phyloP scores from a whole-genome alignment of 495 filamentous ascomycete species.

The Aspergillus bertholletiae region DNA sequence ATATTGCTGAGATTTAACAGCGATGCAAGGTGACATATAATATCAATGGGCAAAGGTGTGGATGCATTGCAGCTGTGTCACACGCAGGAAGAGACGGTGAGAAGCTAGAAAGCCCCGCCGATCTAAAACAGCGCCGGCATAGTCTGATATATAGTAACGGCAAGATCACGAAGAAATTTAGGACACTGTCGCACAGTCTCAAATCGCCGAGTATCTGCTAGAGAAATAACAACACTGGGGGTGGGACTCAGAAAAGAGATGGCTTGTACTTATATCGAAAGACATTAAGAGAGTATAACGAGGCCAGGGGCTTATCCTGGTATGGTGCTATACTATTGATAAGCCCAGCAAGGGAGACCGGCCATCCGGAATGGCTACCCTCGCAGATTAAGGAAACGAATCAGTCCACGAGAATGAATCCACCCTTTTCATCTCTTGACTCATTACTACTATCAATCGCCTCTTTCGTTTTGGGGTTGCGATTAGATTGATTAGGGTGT shows the following conservation, averaged over 20 bases:
- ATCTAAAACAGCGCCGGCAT: neutral
- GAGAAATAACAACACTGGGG: neutral
- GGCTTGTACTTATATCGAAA: neutral
- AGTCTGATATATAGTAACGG: neutral
- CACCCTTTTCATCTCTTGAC: neutral
- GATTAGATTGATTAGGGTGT: neutral
- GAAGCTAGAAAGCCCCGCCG: neutral
- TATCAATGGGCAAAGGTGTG: too few species aligned
- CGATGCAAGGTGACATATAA: too few species aligned
- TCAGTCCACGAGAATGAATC: too few species aligned
- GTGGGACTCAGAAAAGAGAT: neutral
- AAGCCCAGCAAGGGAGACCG: neutral
- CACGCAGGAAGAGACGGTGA: slow-evolving; percentile 20
- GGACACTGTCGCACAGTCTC: too few species aligned
- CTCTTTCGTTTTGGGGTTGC: neutral
- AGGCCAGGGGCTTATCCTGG: neutral
- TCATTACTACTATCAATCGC: neutral
- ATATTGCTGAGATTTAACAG: too few species aligned
- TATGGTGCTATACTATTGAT: neutral
- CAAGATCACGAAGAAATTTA: neutral
- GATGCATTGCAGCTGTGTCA: neutral
- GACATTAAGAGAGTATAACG: neutral
- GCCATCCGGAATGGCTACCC: neutral
- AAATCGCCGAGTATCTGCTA: too few species aligned
- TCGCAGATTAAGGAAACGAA: too few species aligned